Evolutionary conservation across 2,329 filamentous ascomycete species (phyloP).

Genomic region (Aspergillus flavus): DNA sequence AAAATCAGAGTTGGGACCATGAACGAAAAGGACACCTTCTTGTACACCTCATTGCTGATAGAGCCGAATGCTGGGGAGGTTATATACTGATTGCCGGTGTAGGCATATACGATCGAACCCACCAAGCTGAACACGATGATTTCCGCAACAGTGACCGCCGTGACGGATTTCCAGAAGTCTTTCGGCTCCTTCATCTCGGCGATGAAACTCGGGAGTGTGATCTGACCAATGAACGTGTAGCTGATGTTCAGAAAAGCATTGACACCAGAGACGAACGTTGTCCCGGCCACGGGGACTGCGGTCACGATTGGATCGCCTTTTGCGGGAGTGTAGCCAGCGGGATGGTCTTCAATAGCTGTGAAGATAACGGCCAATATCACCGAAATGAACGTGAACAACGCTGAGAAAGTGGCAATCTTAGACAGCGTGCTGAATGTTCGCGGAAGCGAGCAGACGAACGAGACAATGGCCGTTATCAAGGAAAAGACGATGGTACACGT

Average conservation of each 20-base stretch:
- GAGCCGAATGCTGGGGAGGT: slow-evolving; percentile 86
- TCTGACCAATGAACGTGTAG: slow-evolving; percentile 95
- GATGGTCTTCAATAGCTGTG: slow-evolving; percentile 73
- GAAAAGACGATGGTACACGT: slow-evolving; percentile 81
- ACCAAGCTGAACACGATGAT: slow-evolving; percentile 83
- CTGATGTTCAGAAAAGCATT: slow-evolving; percentile 92
- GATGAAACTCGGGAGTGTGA: slow-evolving; percentile 91
- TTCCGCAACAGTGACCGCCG: slow-evolving; percentile 86
- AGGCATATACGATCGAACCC: slow-evolving; percentile 80
- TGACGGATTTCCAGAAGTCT: slow-evolving; percentile 91
- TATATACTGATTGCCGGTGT: slow-evolving; percentile 86
- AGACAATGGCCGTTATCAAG: slow-evolving; percentile 72
- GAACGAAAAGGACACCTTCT: slow-evolving; percentile 89
- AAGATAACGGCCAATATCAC: slow-evolving; percentile 84
- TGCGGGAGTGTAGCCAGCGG: slow-evolving; percentile 64
- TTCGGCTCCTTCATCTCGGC: slow-evolving; percentile 82
- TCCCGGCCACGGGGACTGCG: slow-evolving; percentile 67
- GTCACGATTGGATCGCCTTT: slow-evolving; percentile 69
- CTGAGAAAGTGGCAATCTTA: slow-evolving; percentile 76
- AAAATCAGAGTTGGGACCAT: slow-evolving; percentile 96
- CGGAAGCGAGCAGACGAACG: slow-evolving; percentile 77
- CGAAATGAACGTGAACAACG: slow-evolving; percentile 86
- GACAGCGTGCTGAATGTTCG: slow-evolving; percentile 82
- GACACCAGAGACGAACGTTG: slow-evolving; percentile 79
- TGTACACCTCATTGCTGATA: slow-evolving; percentile 71